phyloP scores from a whole-genome alignment of 345 rosid genomes.

The Kandelia obovata region DNA sequence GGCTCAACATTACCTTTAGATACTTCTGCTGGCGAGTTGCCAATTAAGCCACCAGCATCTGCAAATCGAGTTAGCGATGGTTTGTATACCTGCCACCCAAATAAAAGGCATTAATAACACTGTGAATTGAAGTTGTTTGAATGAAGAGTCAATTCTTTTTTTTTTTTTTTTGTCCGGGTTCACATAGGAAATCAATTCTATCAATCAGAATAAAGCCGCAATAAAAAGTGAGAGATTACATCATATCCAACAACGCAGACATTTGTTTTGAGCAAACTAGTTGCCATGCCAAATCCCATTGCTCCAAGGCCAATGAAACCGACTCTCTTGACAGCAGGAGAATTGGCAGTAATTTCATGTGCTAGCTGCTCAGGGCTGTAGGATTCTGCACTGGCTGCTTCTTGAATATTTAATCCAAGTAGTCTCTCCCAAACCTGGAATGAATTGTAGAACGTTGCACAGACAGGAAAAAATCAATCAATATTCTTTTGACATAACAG shows the following conservation, averaged over 20 bases:
- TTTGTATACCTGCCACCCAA: constrained; percentile 70
- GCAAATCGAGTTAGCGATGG: constrained; percentile 68
- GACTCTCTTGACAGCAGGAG: constrained; percentile 52
- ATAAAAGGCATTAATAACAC: background rate
- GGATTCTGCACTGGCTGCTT: constrained; percentile 57
- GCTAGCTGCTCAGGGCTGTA: constrained; percentile 78
- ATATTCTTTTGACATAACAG: no score
- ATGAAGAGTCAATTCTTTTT: no score
- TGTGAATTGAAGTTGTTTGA: no score
- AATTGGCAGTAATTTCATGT: constrained; percentile 43
- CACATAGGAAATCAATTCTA: no score
- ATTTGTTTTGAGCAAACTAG: constrained; percentile 62
- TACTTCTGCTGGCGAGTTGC: constrained; percentile 70
- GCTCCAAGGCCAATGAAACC: constrained; percentile 99
- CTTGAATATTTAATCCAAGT: constrained; percentile 53
- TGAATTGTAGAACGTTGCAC: background rate
- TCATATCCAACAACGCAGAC: constrained; percentile 75
- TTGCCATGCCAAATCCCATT: constrained; percentile 99
- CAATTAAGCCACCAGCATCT: constrained; percentile 66
- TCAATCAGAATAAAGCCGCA: no score
- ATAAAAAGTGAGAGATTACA: constrained; percentile 44
- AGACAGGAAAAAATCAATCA: no score
- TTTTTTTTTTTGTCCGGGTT: no score
- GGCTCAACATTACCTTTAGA: constrained; percentile 53
- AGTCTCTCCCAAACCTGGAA: constrained; percentile 69